phyloP scores from a whole-genome alignment of 1,139 yeast species.

The Pichia sp. region DNA sequence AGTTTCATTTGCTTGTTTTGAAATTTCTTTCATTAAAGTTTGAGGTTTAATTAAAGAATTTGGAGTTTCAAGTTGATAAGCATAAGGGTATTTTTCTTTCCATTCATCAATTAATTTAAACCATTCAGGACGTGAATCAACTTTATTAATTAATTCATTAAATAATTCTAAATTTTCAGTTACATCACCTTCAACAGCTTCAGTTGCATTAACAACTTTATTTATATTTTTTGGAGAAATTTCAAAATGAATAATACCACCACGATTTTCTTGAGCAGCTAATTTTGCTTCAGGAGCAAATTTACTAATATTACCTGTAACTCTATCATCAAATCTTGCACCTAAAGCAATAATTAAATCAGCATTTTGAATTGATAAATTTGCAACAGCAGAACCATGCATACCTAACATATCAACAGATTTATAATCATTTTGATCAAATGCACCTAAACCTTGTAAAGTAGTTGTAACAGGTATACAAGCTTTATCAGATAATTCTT shows the following conservation, averaged over 20 bases:
- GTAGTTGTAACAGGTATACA: conserved; percentile 95
- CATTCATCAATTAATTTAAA: conserved; percentile 64
- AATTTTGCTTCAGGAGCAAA: conserved; percentile 91
- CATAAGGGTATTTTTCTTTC: conserved; percentile 84
- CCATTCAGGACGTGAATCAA: conserved; percentile 72
- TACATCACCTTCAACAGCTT: conserved; percentile 96
- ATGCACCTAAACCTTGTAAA: conserved; percentile 88
- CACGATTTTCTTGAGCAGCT: conserved; percentile 84
- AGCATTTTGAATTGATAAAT: conserved; percentile 87
- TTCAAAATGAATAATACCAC: conserved; percentile 96
- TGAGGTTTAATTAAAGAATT: conserved; percentile 88
- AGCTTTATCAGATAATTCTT: conserved; percentile 86
- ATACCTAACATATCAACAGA: conserved; percentile 95
- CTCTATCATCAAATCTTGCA: conserved; percentile 98
- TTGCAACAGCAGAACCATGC: conserved; percentile 97
- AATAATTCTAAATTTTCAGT: conserved; percentile 66
- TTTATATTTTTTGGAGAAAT: conserved; percentile 94
- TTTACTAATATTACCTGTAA: conserved; percentile 76
- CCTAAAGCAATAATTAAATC: conserved; percentile 92
- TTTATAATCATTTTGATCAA: conserved; percentile 86
- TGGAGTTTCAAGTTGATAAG: conserved; percentile 69
- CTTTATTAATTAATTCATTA: conserved; percentile 61
- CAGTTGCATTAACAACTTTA: conserved; percentile 95
- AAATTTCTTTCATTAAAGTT: conserved; percentile 74
- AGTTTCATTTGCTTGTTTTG: conserved; percentile 60